A percentile compares a stretch with the other conserved stretches of the same genome.
Evolutionary conservation across 768 basidiomycete genomes (phyloP).

Genomic region (Tulasnella sp.): DNA sequence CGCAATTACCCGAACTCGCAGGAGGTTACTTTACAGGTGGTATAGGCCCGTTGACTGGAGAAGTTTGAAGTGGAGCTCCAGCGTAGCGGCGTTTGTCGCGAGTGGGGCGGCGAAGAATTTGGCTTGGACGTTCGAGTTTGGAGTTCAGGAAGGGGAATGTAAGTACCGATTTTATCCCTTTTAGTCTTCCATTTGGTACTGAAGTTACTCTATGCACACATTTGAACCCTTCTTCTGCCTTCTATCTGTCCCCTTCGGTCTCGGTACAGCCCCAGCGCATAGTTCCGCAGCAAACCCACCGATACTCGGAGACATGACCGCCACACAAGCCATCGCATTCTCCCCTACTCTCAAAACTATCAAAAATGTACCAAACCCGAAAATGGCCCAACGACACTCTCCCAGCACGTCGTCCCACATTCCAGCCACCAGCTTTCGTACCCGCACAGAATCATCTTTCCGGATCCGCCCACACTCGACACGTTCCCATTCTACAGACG

Average conservation of each 20-base stretch:
- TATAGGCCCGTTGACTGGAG: slow-evolving; percentile 51
- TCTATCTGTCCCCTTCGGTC: neutral
- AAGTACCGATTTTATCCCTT: slow-evolving; percentile 22
- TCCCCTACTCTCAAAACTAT: slow-evolving; percentile 53
- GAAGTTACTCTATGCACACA: too few relatives aligned
- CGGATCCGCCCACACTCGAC: slow-evolving; percentile 41
- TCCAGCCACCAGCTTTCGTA: slow-evolving; percentile 40
- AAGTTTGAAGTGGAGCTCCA: slow-evolving; percentile 48
- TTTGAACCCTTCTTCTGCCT: too few relatives aligned
- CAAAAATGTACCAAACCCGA: slow-evolving; percentile 39
- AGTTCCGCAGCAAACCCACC: slow-evolving; percentile 46
- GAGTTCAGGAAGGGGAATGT: slow-evolving; percentile 49
- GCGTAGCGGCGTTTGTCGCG: slow-evolving; percentile 48
- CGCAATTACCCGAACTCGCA: slow-evolving; percentile 37
- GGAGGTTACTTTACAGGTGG: slow-evolving; percentile 47
- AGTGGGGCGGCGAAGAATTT: slow-evolving; percentile 31
- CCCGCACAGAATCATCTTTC: slow-evolving; percentile 51
- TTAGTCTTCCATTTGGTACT: slow-evolving; percentile 14
- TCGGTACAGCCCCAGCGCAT: slow-evolving; percentile 49
- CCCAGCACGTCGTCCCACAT: slow-evolving; percentile 53
- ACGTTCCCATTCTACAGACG: slow-evolving; percentile 34
- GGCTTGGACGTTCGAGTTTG: slow-evolving; percentile 55
- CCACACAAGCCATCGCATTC: slow-evolving; percentile 68
- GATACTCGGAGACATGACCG: slow-evolving; percentile 68
- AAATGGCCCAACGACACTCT: slow-evolving; percentile 75